Base-by-base conservation (phyloP, 805 yeast species). In the Hanseniaspora nectarophila region DNA sequence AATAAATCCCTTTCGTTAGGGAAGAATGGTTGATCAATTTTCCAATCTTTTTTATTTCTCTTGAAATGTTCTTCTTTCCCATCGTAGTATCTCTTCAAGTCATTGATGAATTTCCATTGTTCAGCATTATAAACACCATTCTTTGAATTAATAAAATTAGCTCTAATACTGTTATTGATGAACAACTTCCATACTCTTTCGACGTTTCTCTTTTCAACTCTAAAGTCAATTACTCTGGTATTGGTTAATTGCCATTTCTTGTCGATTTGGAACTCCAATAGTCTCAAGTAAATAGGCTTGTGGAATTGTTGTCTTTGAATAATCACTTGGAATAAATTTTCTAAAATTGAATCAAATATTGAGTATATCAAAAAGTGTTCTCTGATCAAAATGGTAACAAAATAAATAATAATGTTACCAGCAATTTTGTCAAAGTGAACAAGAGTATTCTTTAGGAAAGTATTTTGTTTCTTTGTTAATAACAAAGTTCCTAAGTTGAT, bases 181-280 rank as follows among this genome's bases (percentile, higher is more conserved):
- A 49, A 49, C 16, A 49, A 12, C 61, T 72, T 76, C 58, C 81
- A 64, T 21, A 76, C 67, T 51, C 87, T 73, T 61, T 82, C 88
- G 16, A 77, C 74, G 60, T 79, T 82, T 59, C 83, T 75, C 57
- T 73, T 75, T 5, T 77, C 69, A 46, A 82, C 64, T 60, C 82
- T 82, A 60, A 67, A 69, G 26, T 69, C 65, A 33, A 70, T 54
- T 9, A 65, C 62, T 2, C 64, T 58, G n/a, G 64, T 68, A 18
- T 63, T 61, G 43, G 73, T 74, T 44, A 65, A 69, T 54, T 69
- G 74, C 37, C 80, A 78, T 58, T 75, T 78, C 35, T 72, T 65
- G 63, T 80, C 81, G 38, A 75, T 62, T 55, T 77, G 88, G 58
- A 81, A 85, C 9, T 73, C 71, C 43, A 85, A 73, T 10, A 88